Evolutionary conservation across 805 yeast genomes (phyloP).

Genomic region (Wickerhamomyces mucosus): DNA sequence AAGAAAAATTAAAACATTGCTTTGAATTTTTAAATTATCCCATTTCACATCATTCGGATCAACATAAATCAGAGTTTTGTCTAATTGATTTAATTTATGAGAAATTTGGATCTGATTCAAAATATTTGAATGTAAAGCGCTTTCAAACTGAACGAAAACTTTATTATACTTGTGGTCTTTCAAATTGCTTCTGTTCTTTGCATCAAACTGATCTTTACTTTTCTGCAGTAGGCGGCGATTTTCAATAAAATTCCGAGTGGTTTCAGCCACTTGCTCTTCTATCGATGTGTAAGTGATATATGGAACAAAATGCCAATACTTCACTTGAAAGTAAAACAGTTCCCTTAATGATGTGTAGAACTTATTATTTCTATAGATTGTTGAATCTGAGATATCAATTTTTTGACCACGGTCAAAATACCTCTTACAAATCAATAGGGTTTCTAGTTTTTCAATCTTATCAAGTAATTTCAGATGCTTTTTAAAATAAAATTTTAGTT

Average conservation of each 20-base stretch:
- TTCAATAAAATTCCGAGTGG: constrained; percentile 3
- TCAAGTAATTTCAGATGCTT: constrained; percentile 22
- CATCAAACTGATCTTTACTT: constrained; percentile 8
- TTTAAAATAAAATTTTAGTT: constrained; percentile 24
- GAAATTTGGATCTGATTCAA: constrained; percentile 51
- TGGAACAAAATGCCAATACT: constrained; percentile 3
- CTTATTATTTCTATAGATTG: constrained; percentile 1
- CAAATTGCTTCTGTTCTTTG: constrained; percentile 15
- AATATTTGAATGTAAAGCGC: constrained; percentile 47
- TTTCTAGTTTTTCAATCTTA: constrained; percentile 31
- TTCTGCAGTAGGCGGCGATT: constrained; percentile 6
- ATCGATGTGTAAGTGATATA: background rate
- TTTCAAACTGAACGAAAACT: constrained; percentile 54
- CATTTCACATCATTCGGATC: constrained; percentile 66
- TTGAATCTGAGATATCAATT: background rate
- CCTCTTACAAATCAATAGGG: constrained; percentile 22
- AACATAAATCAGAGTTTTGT: constrained; percentile 38
- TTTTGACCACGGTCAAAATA: constrained; percentile 1
- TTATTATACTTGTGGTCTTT: constrained; percentile 27
- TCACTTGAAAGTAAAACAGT: constrained; percentile 8
- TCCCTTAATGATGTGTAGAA: background rate
- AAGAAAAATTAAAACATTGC: constrained; percentile 25
- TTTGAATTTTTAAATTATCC: constrained; percentile 42
- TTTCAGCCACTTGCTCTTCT: background rate
- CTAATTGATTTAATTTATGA: constrained; percentile 31